A percentile compares a stretch with the other conserved stretches of the same genome.
These are phyloP conservation scores for Parascedosporium putredinis DNA, from an alignment of 2,329 filamentous ascomycete species.

Conservation along the genomic window DNA sequence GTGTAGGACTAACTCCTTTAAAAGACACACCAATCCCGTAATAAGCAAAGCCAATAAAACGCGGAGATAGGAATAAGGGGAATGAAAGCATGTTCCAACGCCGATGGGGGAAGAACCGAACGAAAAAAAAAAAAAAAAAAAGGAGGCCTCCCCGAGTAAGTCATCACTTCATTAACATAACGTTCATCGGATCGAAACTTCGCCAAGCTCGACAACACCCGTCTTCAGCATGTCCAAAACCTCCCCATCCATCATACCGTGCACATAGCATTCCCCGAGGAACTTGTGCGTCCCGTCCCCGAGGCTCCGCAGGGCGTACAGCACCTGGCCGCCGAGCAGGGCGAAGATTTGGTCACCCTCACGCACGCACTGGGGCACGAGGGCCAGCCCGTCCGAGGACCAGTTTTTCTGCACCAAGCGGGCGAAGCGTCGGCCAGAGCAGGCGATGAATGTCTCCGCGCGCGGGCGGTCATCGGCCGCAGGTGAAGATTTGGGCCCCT, in stretches of 20 bases:
- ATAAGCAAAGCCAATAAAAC: too few species aligned
- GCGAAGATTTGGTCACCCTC: constrained; percentile 15
- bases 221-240: constrained; percentile 12
- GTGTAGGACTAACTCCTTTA: too few species aligned
- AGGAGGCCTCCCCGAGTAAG: background rate
- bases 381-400: constrained; percentile 11
- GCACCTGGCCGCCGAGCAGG: constrained; percentile 14
- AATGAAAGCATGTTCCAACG: too few species aligned
- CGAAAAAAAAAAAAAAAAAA: background rate
- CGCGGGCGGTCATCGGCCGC: background rate
- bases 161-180: background rate
- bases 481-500: background rate
- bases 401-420: constrained; percentile 13
- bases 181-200: constrained; percentile 10
- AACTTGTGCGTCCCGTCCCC: constrained; percentile 13
- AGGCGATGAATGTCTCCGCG: constrained; percentile 10
- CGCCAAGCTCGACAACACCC: constrained; percentile 10
- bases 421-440: constrained; percentile 10
- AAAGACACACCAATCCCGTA: too few species aligned
- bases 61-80: too few species aligned
- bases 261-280: constrained; percentile 17
- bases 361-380: constrained; percentile 10
- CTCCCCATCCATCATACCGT: constrained; percentile 18
- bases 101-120: background rate
- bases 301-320: constrained; percentile 13